Evolutionary conservation across 306 rosid genomes (phyloP).

Genomic region (Cicer yamashitae): DNA sequence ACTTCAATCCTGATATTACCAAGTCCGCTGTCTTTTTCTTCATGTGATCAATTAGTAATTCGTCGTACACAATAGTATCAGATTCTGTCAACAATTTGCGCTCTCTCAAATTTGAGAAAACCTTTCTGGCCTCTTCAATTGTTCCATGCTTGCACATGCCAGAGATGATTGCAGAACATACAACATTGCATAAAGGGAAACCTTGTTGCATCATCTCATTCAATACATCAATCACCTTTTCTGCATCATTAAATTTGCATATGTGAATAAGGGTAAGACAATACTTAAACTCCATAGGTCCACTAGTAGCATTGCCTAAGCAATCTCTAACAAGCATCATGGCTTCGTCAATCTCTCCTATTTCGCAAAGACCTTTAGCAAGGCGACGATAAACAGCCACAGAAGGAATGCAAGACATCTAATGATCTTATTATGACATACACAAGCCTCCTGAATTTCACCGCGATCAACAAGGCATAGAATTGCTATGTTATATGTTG

Average conservation of each 20-base stretch:
- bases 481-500: slow-evolving; percentile 57
- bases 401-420: slow-evolving; percentile 74
- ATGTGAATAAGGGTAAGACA: slow-evolving; percentile 66
- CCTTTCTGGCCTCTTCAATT: slow-evolving; percentile 79
- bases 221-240: slow-evolving; percentile 62
- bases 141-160: slow-evolving; percentile 81
- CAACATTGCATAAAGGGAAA: slow-evolving; percentile 54
- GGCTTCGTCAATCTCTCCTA: slow-evolving; percentile 76
- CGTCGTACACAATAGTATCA: slow-evolving; percentile 66
- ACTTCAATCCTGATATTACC: slow-evolving; percentile 75
- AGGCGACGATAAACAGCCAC: slow-evolving; percentile 63
- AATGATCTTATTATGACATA: slow-evolving; percentile 66
- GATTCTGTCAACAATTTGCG: slow-evolving; percentile 67
- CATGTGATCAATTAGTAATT: slow-evolving; percentile 74
- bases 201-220: slow-evolving; percentile 79
- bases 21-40: slow-evolving; percentile 82
- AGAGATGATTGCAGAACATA: slow-evolving; percentile 66
- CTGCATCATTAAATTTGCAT: slow-evolving; percentile 62
- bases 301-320: slow-evolving; percentile 65
- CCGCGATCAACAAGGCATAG: slow-evolving; percentile 63
- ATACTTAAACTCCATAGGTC: slow-evolving; percentile 76
- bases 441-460: slow-evolving; percentile 68
- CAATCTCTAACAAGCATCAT: slow-evolving; percentile 80
- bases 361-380: slow-evolving; percentile 66
- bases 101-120: slow-evolving; percentile 62